Evolutionary conservation across 345 rosid species (phyloP), one percentile per base, ranked within the genome.

Genomic region (Rhodamnia rubescens): DNA sequence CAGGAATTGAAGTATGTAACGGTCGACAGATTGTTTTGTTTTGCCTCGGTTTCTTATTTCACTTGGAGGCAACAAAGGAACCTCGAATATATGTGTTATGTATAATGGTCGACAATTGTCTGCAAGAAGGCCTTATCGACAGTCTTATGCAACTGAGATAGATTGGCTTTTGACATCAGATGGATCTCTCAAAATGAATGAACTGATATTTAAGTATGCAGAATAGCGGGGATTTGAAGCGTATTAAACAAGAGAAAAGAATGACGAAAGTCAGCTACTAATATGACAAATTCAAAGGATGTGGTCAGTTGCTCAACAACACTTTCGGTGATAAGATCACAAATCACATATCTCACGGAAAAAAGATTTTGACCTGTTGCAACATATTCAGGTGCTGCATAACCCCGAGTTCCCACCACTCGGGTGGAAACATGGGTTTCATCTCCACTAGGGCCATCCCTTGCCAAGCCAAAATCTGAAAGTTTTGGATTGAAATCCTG

Each of bases 381-480:
- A n/a, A 96, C 90, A 87, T 95, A 96, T 75, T 96, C 98, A 2
- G 98, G 98, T 55, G 99, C 99, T 64, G 99, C 98, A 69, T 95
- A 96, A 85, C 99, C 98, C 84, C 86, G 92, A 85, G 98, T 96
- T 87, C 98, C 98, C 7, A 95, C 87, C 49, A 95, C 94, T 91
- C 92, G 91, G 21, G 98, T 95, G 26, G 98, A 94, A 51, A 96
- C 99, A 81, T 95, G 99, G 84, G 98, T 95, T 84, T 92, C 91
- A 59, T 96, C 94, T 57, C 95, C 99, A 2, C 91, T 95, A 27
- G 99, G 98, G 36, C 98, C 98, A 88, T 94, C 98, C 90, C 96
- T 92, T 78, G 98, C 99, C 83, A 96, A 91, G 74, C 99, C 99
- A 89, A 96, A 96, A 88, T 96, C 99, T 51, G 99, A 95, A 88